Base-by-base conservation (phyloP, 257 asterid genomes). In the Galeopsis tetrahit region DNA sequence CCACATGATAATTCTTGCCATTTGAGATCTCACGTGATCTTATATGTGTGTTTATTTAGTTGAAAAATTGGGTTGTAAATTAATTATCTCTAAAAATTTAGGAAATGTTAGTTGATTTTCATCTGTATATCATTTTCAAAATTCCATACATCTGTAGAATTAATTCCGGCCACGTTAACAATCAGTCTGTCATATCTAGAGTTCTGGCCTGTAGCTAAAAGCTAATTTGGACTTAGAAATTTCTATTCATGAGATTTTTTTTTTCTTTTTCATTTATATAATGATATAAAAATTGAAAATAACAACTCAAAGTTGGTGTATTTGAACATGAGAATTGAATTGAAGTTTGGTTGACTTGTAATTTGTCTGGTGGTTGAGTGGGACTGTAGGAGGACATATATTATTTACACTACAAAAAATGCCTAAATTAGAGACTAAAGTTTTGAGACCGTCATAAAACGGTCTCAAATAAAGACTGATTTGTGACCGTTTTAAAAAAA, bases 321-420 rank as follows among this genome's bases (percentile, higher is more conserved):
- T 49, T 21, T 15, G 4, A 21, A 55, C 6, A 55, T 52, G 36
- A 7, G 34, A 55, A 57, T 57, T 17, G 34, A 15, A 51, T 3
- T 55, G 33, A 21, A 55, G 43, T 53, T 28, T 63, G 21, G 10
- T 52, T 63, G 71, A 73, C 46, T 43, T 53, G 46, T 13, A 73
- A 73, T 52, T 63, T 72, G 71, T 72, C 77, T 17, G 53, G 52
- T 49, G 36, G 49, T 67, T 49, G 60, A 33, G 7, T 31, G 63
- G 9, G 67, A 58, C 4, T 7, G 10, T 44, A 10, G 14, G 52
- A 51, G 57, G 4, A 38, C 42, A 39, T 39, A 49, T 44, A 9
- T 44, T 0, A 10, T 44, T n/a, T n/a, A n/a, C n/a, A n/a, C n/a
- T n/a, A n/a, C n/a, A n/a, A n/a, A n/a, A n/a, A n/a, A n/a, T n/a